Base-by-base conservation (phyloP, 75 land plant species). In the Cupressus sempervirens region DNA sequence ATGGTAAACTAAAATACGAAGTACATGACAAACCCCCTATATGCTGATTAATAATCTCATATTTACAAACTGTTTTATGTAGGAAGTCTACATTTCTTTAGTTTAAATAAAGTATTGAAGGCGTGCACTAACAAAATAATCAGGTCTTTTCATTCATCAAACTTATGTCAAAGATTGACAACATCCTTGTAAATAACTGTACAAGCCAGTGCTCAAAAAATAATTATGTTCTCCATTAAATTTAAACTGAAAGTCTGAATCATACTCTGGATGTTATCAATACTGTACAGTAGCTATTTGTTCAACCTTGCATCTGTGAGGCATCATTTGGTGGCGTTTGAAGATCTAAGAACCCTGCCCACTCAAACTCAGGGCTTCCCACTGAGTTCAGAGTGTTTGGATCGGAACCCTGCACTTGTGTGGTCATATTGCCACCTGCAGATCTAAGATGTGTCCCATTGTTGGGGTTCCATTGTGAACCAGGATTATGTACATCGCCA, bases 381-480 rank as follows among this genome's bases (percentile, higher is more conserved):
- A n/a, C 2, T 79, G 48, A 4, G n/a, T 43, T 79, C 48, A 11
- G 20, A 3, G 10, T 79, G 81, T 79, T 43, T 12, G 11, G 50
- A 79, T 79, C 81, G 45, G n/a, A n/a, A n/a, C 48, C 48, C n/a
- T 79, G 81, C 15, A 79, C 32, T 79, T 79, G 81, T 45, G 81
- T 23, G 48, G 81, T 50, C 52, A 79, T 45, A 11, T 79, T 79
- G 45, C 81, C 46, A 45, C 81, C 81, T 43, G 81, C 52, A 79
- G 81, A 79, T 79, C 81, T 79, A 10, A 79, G 50, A 45, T 43
- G 81, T 26, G 81, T 79, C 81, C 29, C 81, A 79, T 79, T 40
- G 41, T 79, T 79, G 46, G 81, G 48, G 45, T 43, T 79, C 81
- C 81, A 79, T 23, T 8, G 46, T 20, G 80, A 41, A 77, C 80